Evolutionary conservation across 805 yeast genomes (phyloP).

Genomic region (Barnettozyma salicaria): DNA sequence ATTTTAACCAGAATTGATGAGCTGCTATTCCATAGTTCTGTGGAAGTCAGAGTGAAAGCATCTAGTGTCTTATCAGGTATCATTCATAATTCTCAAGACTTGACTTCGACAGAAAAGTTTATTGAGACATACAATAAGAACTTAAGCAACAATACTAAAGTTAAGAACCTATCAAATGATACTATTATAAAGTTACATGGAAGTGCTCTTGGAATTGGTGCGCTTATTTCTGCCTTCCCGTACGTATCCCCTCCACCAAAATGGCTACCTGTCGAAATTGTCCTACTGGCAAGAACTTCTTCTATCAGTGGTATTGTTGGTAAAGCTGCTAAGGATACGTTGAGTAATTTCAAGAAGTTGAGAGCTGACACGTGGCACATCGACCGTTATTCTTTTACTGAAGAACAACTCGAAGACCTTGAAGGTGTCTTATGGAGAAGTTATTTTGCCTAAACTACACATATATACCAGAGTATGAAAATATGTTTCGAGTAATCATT

Average conservation of each 20-base stretch:
- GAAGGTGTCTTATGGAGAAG: conserved; percentile 94
- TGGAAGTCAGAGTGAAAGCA: conserved; percentile 72
- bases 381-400: conserved; percentile 68
- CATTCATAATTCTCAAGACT: conserved; percentile 46
- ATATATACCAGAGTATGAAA: no score
- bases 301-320: conserved; percentile 76
- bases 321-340: conserved; percentile 70
- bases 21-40: conserved; percentile 54
- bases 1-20: conserved; percentile 48
- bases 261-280: conserved; percentile 78
- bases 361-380: conserved; percentile 96
- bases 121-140: conserved; percentile 24
- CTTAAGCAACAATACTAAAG: conserved; percentile 24
- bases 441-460: conserved; percentile 58
- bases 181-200: conserved; percentile 61
- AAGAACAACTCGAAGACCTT: conserved; percentile 77
- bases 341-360: conserved; percentile 82
- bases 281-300: conserved; percentile 64
- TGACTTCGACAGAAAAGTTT: conserved; percentile 38
- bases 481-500: neutral
- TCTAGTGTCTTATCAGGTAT: conserved; percentile 74
- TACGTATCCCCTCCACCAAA: conserved; percentile 84
- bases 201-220: conserved; percentile 82
- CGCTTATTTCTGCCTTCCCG: conserved; percentile 84
- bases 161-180: conserved; percentile 33